Base-by-base conservation (phyloP, 805 yeast genomes). In the Candida berthetii region DNA sequence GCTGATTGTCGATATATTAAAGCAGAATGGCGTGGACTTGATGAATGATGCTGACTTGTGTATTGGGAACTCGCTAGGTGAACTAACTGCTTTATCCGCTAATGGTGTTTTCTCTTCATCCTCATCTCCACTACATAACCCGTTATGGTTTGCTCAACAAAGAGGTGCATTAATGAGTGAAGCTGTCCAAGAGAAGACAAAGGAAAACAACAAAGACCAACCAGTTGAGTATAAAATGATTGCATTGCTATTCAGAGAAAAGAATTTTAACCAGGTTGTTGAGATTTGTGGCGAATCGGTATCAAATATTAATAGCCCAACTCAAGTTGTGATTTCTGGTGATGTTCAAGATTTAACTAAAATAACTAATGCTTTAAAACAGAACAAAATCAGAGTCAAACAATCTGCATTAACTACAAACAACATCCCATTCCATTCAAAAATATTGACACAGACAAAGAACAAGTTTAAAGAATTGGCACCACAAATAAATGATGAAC, bases 51-150 rank as follows among this genome's bases (percentile, higher is more conserved):
- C 49, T 1, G 40, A 47, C 3, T 64, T 46, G 44, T 19, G 62
- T 3, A 41, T 68, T 48, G 76, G 76, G 24, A 74, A 71, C 44
- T 70, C 75, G 0, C 48, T 71, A 19, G 76, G 76, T 7, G 74
- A 71, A 47, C 60, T 65, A 43, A 58, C 71, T 1, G 65, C 72
- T 0, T 48, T 65, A 22, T 44, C 57, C 3, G 49, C 64, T 7
- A 52, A 61, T 35, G 64, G 63, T 2, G 60, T 56, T 7, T 38
- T 67, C 16, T 11, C 7, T 15, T 27, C 22, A 49, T 51, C 10
- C 24, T 22, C 8, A 8, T 6, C 24, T 22, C 8, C 24, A 7
- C 8, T 22, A 8, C 6, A 22, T 22, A 22, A 2, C 44, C 40
- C 6, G 29, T 40, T 47, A 2, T 20, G 59, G 46, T 28, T 53